These are phyloP conservation scores for Multifurca ochricompacta DNA, from an alignment of 768 basidiomycete genomes.

Conservation along the genomic window DNA sequence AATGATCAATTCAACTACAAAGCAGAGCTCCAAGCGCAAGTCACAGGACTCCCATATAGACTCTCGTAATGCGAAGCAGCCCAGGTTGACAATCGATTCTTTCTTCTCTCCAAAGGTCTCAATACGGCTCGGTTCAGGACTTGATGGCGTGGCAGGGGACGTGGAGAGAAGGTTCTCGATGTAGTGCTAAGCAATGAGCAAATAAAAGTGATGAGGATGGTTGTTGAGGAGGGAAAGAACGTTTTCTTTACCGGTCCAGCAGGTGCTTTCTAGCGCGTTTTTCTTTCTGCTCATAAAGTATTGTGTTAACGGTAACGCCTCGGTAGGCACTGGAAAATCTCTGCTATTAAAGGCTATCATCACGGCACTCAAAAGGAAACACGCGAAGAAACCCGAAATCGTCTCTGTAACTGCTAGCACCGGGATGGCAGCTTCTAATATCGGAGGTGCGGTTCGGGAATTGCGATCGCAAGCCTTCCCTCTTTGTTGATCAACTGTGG, in stretches of 20 bases:
- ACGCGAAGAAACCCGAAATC: constrained; percentile 34
- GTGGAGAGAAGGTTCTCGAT: constrained; percentile 20
- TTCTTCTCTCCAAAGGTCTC: constrained; percentile 29
- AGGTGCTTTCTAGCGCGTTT: constrained; percentile 32
- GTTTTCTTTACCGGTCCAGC: constrained; percentile 66
- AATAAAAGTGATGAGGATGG: constrained; percentile 40
- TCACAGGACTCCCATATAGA: constrained; percentile 20
- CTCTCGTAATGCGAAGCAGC: constrained; percentile 24
- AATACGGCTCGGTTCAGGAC: constrained; percentile 14
- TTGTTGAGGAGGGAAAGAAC: constrained; percentile 48
- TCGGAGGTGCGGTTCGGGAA: constrained; percentile 39
- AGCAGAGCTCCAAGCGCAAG: constrained; percentile 26
- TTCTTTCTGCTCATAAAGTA: background rate
- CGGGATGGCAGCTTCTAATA: constrained; percentile 62
- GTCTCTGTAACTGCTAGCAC: constrained; percentile 55
- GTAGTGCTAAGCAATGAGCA: constrained; percentile 50
- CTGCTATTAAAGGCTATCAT: constrained; percentile 53
- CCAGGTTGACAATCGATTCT: constrained; percentile 28
- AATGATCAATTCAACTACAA: constrained; percentile 11
- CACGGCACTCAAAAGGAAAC: constrained; percentile 39
- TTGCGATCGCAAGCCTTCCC: constrained; percentile 24
- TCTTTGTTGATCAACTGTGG: constrained; percentile 10
- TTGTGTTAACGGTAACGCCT: background rate
- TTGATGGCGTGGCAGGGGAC: constrained; percentile 16
- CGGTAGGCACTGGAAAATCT: constrained; percentile 58